Conservation (phyloP, 495 filamentous ascomycete genomes). For the Hypoxylon crocopeplum region DNA sequence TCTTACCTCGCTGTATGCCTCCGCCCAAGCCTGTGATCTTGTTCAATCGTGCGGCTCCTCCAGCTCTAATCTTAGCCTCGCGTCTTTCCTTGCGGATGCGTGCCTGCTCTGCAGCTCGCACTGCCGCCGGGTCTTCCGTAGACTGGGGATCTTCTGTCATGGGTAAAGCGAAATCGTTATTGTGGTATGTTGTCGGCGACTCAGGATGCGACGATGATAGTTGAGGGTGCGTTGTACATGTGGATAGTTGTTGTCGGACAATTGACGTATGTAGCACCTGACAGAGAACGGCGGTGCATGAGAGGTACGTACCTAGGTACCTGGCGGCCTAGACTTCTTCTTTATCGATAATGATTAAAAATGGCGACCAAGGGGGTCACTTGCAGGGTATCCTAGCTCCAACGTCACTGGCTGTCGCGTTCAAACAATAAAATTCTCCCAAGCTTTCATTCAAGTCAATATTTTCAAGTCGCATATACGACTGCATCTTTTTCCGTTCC, state of each 20-base stretch:
- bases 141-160: conserved; percentile 35
- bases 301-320: conserved; percentile 8
- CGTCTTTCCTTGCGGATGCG: conserved; percentile 87
- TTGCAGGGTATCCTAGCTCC: not conserved
- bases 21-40: conserved; percentile 84
- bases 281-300: not conserved
- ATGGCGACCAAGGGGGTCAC: not conserved
- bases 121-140: conserved; percentile 56
- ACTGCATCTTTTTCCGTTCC: conserved; percentile 6
- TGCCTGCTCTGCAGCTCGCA: conserved; percentile 76
- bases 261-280: not conserved
- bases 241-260: not conserved
- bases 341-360: conserved; percentile 27
- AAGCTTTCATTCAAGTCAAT: not conserved
- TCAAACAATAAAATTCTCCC: conserved; percentile 10
- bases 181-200: conserved; percentile 8
- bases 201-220: conserved; percentile 3
- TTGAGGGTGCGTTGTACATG: conserved; percentile 13
- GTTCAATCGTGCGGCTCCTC: conserved; percentile 78
- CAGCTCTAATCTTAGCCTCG: conserved; percentile 87
- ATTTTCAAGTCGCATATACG: conserved; percentile 4
- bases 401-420: conserved; percentile 15
- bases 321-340: not conserved
- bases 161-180: not conserved
- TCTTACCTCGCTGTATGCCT: conserved; percentile 59